A percentile compares a stretch with the other conserved stretches of the same genome.
Conservation (phyloP, 1,139 yeast species). For the Diutina pseudorugosa region DNA sequence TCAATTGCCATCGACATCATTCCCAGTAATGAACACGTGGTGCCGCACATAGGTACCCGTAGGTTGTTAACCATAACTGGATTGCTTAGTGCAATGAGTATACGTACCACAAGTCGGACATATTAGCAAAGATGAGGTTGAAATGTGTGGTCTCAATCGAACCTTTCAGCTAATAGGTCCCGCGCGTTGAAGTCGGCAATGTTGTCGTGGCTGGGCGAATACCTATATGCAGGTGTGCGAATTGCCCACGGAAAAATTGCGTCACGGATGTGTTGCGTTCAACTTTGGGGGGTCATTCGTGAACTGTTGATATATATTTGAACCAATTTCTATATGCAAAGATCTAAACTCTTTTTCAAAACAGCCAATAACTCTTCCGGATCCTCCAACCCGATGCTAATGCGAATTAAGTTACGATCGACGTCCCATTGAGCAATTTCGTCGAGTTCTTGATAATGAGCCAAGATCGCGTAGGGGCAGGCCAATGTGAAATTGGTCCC, state of each 20-base stretch:
- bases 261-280: too few relatives aligned
- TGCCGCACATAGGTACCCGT: background rate
- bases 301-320: background rate
- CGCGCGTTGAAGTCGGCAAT: constrained; percentile 1
- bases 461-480: constrained; percentile 84
- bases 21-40: background rate
- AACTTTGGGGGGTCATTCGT: too few relatives aligned
- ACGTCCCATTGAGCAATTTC: constrained; percentile 80
- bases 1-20: background rate
- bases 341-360: constrained; percentile 20
- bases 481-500: constrained; percentile 91
- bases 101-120: constrained; percentile 5
- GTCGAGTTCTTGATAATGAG: constrained; percentile 77
- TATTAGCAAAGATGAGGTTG: background rate
- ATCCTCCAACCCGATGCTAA: constrained; percentile 76
- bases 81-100: background rate
- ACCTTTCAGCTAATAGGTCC: background rate
- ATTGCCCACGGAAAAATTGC: background rate
- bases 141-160: background rate
- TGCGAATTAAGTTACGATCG: constrained; percentile 65
- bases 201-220: constrained; percentile 2
- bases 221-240: background rate
- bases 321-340: background rate
- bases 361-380: constrained; percentile 40
- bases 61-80: background rate